Conservation (phyloP, 2,329 filamentous ascomycete species). For the Curvularia spicifera region DNA sequence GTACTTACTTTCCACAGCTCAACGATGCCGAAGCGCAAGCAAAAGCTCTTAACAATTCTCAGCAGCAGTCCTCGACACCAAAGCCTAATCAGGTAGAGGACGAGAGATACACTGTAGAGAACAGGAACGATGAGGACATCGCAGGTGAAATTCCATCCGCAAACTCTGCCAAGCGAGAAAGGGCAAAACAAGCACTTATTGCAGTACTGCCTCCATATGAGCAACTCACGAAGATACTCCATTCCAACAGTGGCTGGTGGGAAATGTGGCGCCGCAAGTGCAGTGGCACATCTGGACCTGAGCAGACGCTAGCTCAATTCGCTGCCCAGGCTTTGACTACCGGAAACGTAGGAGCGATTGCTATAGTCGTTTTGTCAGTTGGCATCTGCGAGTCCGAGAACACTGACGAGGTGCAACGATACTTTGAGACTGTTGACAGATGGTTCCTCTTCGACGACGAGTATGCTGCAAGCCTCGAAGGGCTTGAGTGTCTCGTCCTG, state of each 20-base stretch:
- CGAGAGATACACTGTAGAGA: constrained; percentile 41
- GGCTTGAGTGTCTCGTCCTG: constrained; percentile 60
- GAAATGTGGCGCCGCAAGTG: constrained; percentile 52
- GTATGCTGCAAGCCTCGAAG: constrained; percentile 58
- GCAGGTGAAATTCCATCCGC: constrained; percentile 26
- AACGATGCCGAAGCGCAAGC: constrained; percentile 46
- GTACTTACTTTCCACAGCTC: constrained; percentile 35
- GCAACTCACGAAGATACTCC: constrained; percentile 42
- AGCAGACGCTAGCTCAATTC: constrained; percentile 50
- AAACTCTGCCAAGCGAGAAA: constrained; percentile 43
- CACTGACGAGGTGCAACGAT: constrained; percentile 55
- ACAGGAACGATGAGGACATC: constrained; percentile 40
- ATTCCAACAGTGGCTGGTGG: constrained; percentile 52
- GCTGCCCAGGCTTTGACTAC: constrained; percentile 54
- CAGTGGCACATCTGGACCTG: constrained; percentile 50
- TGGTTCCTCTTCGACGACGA: constrained; percentile 60
- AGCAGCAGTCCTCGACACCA: constrained; percentile 27
- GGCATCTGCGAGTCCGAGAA: constrained; percentile 50
- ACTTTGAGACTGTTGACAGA: constrained; percentile 55
- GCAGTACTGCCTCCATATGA: constrained; percentile 45
- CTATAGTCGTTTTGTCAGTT: constrained; percentile 47
- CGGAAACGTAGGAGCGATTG: constrained; percentile 50
- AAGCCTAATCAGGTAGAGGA: constrained; percentile 16
- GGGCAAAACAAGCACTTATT: constrained; percentile 45
- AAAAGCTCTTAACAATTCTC: constrained; percentile 34